These are phyloP conservation scores for Panus rudis DNA, from an alignment of 768 basidiomycete species.

Conservation along the genomic window DNA sequence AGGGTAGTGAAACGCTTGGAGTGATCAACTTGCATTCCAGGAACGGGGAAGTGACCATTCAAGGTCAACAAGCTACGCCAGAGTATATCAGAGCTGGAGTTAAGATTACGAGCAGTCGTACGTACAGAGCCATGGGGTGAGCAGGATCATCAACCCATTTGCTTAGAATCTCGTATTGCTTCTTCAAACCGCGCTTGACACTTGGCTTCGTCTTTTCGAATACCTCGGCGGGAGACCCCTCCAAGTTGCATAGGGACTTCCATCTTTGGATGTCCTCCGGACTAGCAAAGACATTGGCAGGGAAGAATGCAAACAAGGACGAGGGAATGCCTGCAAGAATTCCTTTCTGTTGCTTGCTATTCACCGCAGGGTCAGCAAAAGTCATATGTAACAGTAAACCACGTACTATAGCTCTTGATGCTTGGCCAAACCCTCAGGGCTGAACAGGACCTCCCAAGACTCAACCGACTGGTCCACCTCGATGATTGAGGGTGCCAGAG, in stretches of 20 bases:
- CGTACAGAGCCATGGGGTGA: slow-evolving; percentile 4
- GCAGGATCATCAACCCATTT: slow-evolving; percentile 1
- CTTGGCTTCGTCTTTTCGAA: slow-evolving; percentile 2
- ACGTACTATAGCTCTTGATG: slow-evolving; percentile 11
- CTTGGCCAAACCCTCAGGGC: neutral
- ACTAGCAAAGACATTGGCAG: slow-evolving; percentile 3
- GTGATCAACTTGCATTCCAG: slow-evolving; percentile 1
- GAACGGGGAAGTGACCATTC: slow-evolving; percentile 5
- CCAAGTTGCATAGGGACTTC: neutral
- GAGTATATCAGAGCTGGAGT: too few species aligned
- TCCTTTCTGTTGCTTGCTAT: slow-evolving; percentile 3
- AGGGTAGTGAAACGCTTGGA: slow-evolving; percentile 5
- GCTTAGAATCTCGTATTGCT: slow-evolving; percentile 5
- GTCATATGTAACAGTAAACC: neutral
- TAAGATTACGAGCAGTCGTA: neutral
- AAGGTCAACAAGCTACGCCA: slow-evolving; percentile 1
- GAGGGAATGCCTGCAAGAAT: slow-evolving; percentile 6
- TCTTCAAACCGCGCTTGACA: slow-evolving; percentile 2
- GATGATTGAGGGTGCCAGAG: slow-evolving; percentile 2
- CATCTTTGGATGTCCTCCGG: slow-evolving; percentile 2
- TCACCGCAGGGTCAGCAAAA: neutral
- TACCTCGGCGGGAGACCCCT: neutral
- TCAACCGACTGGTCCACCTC: slow-evolving; percentile 2
- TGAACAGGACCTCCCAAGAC: slow-evolving; percentile 2
- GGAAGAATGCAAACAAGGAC: slow-evolving; percentile 2